Conservation (phyloP, 768 basidiomycete species). For the Lactarius trivialis region DNA sequence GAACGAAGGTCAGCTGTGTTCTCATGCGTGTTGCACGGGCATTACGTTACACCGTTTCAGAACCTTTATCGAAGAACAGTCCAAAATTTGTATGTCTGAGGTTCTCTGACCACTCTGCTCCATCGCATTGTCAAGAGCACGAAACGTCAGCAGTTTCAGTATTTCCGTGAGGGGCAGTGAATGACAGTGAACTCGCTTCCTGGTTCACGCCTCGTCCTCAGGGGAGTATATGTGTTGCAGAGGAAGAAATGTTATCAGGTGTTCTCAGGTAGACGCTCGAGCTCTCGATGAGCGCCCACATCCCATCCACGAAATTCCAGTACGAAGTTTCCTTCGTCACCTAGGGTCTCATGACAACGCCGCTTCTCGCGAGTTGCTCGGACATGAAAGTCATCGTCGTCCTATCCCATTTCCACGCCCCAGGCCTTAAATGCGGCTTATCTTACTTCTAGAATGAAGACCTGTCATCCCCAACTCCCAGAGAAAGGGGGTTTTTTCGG, state of each 20-base stretch:
- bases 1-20: not conserved
- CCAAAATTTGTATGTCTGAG: not conserved
- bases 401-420: not conserved
- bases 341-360: not conserved
- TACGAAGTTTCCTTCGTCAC: not conserved
- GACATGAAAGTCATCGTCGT: not conserved
- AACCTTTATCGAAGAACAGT: not conserved
- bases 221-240: not conserved
- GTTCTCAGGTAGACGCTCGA: not conserved
- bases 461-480: no score
- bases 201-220: not conserved
- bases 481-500: not conserved
- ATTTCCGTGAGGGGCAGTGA: no score
- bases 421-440: not conserved
- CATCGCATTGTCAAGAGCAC: not conserved
- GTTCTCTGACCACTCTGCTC: not conserved
- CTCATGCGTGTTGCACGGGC: not conserved
- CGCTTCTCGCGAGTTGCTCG: not conserved
- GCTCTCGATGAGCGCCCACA: not conserved
- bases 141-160: no score
- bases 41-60: not conserved
- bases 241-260: not conserved
- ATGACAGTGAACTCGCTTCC: no score
- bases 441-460: no score
- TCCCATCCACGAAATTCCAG: not conserved